Conservation (phyloP, 2,329 filamentous ascomycete genomes). For the Septoria petroselini region DNA sequence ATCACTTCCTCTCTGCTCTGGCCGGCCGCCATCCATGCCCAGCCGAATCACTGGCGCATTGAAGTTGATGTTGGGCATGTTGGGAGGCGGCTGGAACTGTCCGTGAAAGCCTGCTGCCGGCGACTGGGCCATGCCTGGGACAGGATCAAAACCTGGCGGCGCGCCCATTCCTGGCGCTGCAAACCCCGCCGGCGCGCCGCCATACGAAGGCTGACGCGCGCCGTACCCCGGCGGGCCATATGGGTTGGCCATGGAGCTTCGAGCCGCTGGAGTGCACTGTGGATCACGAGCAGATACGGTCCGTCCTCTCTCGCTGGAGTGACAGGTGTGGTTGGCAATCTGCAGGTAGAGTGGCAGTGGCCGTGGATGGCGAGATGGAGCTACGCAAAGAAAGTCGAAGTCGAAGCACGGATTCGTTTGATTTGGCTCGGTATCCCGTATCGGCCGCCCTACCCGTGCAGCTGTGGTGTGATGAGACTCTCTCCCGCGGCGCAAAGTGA, state of each 20-base stretch:
- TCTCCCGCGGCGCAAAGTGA: too few species aligned
- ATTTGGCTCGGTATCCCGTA: too few species aligned
- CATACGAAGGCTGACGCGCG: conserved; percentile 56
- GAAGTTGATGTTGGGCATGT: conserved; percentile 98
- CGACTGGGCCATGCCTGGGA: conserved; percentile 72
- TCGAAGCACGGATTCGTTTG: too few species aligned
- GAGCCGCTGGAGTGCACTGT: neutral
- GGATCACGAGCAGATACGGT: neutral
- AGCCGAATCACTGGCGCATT: conserved; percentile 93
- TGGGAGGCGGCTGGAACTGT: conserved; percentile 83
- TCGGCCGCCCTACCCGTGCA: too few species aligned
- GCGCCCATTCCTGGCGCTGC: conserved; percentile 64
- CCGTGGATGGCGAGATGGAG: neutral
- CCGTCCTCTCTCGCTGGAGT: too few species aligned
- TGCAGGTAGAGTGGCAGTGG: neutral
- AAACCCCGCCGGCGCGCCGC: conserved; percentile 54
- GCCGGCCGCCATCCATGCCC: conserved; percentile 64
- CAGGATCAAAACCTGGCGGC: conserved; percentile 74
- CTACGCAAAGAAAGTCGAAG: too few species aligned
- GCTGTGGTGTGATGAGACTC: too few species aligned
- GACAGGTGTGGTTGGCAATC: too few species aligned
- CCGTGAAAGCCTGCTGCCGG: conserved; percentile 75
- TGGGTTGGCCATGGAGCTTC: conserved; percentile 37
- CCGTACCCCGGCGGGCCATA: conserved; percentile 59
- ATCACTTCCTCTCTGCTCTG: conserved; percentile 57